These are phyloP conservation scores for Chaetomium olivaceum DNA, from an alignment of 2,329 filamentous ascomycete genomes.

Conservation along the genomic window DNA sequence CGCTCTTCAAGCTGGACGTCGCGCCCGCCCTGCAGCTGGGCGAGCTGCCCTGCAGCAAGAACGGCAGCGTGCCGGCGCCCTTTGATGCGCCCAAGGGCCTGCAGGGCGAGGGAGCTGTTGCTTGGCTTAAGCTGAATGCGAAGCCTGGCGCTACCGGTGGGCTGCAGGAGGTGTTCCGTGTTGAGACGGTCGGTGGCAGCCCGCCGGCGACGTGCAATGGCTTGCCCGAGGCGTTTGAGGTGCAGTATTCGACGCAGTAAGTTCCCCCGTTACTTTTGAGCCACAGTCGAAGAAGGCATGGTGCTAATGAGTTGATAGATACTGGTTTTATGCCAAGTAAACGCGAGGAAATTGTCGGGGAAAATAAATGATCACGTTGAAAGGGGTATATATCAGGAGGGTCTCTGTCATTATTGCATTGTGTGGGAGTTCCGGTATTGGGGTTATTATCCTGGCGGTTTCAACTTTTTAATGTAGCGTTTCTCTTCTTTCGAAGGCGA, in stretches of 20 bases:
- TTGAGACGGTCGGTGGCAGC: constrained; percentile 80
- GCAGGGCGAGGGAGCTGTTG: constrained; percentile 66
- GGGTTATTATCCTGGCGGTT: neutral
- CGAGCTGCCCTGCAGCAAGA: constrained; percentile 63
- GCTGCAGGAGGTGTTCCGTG: constrained; percentile 76
- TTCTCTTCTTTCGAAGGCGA: neutral
- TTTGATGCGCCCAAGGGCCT: constrained; percentile 59
- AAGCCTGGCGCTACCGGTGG: constrained; percentile 57
- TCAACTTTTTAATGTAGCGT: constrained; percentile 4
- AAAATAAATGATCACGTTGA: neutral
- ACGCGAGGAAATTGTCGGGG: too few relatives aligned
- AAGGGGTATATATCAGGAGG: constrained; percentile 1
- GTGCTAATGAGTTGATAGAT: constrained; percentile 22
- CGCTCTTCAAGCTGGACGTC: constrained; percentile 78
- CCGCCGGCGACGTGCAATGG: constrained; percentile 72
- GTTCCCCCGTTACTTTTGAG: constrained; percentile 41
- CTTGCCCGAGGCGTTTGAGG: constrained; percentile 62
- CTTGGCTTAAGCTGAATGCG: constrained; percentile 74
- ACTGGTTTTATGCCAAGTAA: constrained; percentile 30
- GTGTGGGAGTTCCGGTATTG: constrained; percentile 16
- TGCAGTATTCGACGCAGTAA: constrained; percentile 84
- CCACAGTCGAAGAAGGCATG: neutral
- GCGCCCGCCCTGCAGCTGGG: constrained; percentile 54
- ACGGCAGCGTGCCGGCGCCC: constrained; percentile 63
- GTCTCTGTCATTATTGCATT: constrained; percentile 11